phyloP scores from a whole-genome alignment of 2,329 filamentous ascomycete genomes.

The Ophiostoma himal-ulmi region DNA sequence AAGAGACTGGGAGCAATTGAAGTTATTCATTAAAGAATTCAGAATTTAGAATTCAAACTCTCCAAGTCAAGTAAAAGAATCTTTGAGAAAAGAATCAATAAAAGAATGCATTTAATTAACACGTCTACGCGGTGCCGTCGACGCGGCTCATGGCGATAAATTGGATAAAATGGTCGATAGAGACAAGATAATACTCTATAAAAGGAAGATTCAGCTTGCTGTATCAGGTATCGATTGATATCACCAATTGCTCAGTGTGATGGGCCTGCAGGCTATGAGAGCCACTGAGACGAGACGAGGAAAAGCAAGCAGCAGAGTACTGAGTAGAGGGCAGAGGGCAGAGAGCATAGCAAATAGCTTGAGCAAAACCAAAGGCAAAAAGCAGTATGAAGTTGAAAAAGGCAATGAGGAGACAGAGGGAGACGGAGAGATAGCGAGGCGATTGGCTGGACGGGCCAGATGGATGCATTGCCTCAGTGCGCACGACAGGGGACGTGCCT shows the following conservation, averaged over 20 bases:
- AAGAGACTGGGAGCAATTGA: not conserved
- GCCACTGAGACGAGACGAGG: too few relatives aligned
- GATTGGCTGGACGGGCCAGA: not conserved
- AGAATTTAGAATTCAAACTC: not conserved
- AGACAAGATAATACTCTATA: too few relatives aligned
- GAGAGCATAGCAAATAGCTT: too few relatives aligned
- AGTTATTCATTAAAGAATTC: constrained; percentile 4
- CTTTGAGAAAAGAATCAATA: too few relatives aligned
- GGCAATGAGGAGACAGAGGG: not conserved
- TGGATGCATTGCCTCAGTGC: not conserved
- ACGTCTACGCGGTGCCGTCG: constrained; percentile 3
- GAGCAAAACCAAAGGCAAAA: not conserved
- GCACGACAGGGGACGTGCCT: not conserved
- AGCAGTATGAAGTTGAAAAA: not conserved
- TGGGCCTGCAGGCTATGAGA: too few relatives aligned
- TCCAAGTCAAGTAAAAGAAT: not conserved
- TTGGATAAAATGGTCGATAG: not conserved
- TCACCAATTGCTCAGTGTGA: too few relatives aligned
- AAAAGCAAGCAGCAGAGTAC: too few relatives aligned
- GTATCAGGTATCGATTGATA: not conserved
- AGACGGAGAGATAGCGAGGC: not conserved
- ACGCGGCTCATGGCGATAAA: constrained; percentile 11
- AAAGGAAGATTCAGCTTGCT: not conserved
- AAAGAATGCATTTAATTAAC: constrained; percentile 8
- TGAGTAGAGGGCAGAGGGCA: too few relatives aligned